These are phyloP conservation scores for Iris macrosiphon DNA, from an alignment of 106 monocot species.

Conservation along the genomic window DNA sequence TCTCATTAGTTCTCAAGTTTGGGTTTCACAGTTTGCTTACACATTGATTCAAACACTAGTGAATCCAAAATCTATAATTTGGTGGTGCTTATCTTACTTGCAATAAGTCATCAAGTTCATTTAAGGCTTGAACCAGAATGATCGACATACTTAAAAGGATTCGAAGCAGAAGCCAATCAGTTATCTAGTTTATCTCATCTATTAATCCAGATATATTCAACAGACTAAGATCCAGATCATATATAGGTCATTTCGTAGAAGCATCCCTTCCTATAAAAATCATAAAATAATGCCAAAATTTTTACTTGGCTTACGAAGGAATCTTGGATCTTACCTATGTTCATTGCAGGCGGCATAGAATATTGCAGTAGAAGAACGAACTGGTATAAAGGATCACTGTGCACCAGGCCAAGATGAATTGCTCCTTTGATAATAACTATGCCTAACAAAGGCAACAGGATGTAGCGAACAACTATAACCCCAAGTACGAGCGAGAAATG, in stretches of 20 bases:
- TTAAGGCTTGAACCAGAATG: no score
- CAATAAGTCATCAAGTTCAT: no score
- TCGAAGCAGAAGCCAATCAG: no score
- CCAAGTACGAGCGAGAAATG: conserved; percentile 31
- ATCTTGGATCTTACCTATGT: conserved; percentile 30
- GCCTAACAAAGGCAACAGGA: conserved; percentile 48
- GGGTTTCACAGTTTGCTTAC: no score
- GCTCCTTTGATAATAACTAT: conserved; percentile 44
- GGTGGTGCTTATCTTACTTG: no score
- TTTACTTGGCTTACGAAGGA: neutral
- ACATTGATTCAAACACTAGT: neutral
- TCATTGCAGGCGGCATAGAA: conserved; percentile 67
- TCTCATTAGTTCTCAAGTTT: no score
- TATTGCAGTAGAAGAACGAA: conserved; percentile 61
- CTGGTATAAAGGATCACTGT: conserved; percentile 63
- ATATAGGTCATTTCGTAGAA: no score
- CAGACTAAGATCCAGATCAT: no score
- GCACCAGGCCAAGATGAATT: conserved; percentile 39
- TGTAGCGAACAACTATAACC: conserved; percentile 44
- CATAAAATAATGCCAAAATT: neutral
- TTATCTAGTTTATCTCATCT: no score
- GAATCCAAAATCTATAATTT: neutral
- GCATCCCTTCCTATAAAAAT: no score
- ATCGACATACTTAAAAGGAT: no score
- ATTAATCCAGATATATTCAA: no score